Conservation (phyloP, 2,329 filamentous ascomycete species). For the Macrophomina phaseolina region DNA sequence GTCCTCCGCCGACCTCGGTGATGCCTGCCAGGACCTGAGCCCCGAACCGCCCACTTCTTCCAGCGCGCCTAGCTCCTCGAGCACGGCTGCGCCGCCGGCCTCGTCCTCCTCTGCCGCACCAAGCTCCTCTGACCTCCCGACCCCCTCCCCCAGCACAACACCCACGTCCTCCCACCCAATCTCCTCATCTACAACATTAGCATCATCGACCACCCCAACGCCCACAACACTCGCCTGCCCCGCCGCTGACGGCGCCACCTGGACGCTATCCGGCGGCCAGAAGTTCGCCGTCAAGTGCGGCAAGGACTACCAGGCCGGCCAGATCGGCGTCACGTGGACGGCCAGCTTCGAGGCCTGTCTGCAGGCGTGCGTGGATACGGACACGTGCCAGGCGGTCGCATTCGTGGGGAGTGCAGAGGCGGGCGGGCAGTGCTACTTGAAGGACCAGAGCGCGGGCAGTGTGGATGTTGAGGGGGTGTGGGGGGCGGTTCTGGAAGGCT, state of each 20-base stretch:
- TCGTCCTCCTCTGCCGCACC: background rate
- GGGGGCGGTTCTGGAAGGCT: background rate
- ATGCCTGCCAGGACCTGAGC: slow-evolving; percentile 10
- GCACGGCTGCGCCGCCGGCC: background rate
- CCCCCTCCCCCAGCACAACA: background rate
- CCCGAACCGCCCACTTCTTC: background rate
- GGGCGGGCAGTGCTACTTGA: background rate
- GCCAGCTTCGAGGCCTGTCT: slow-evolving; percentile 1
- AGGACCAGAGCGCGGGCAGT: background rate
- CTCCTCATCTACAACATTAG: background rate
- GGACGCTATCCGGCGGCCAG: background rate
- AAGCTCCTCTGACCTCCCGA: background rate
- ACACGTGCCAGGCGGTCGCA: background rate
- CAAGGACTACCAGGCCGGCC: slow-evolving; percentile 18
- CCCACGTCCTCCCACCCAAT: too few relatives aligned
- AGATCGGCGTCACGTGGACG: background rate
- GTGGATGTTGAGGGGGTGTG: slow-evolving; percentile 6
- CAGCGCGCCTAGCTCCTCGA: background rate
- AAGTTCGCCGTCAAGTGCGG: slow-evolving; percentile 8
- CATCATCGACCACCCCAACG: background rate
- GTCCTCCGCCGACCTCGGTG: slow-evolving; percentile 4
- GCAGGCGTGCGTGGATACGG: background rate
- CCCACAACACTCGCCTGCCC: slow-evolving; percentile 8
- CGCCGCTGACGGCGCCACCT: background rate
- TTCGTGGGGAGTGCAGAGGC: background rate